Evolutionary conservation across 2,329 filamentous ascomycete genomes (phyloP), one percentile per base, ranked within the genome.

Genomic region (Colletotrichum spinosum): DNA sequence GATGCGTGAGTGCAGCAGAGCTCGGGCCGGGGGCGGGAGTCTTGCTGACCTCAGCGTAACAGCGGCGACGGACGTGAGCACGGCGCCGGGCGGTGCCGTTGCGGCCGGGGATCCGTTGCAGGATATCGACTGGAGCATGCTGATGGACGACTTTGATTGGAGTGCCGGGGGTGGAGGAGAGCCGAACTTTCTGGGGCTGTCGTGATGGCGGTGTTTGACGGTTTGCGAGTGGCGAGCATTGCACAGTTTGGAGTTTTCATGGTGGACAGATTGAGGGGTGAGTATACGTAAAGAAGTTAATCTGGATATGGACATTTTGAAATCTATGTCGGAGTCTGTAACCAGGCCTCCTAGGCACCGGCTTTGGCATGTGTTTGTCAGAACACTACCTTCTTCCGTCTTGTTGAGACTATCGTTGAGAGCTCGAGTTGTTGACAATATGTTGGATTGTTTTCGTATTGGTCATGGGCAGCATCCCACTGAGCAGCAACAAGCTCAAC

Each of bases 61-160:
- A 42, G 63, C 63, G 33, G 52, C 52, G 38, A 49, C 54, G 49
- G 48, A 65, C 34, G n/a, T 52, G 52, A 55, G 57, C 37, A n/a
- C 63, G 15, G 25, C 25, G 25, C 25, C 25, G 25, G 25, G 25
- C 25, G 39, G 37, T 35, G 41, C 55, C n/a, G 41, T 55, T 54
- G 42, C 60, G 57, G 33, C 50, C 52, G 62, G 54, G 13, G 79
- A 82, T 54, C 72, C 74, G 3, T 74, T 83, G 37, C 79, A 82
- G 55, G 78, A 82, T 49, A 77, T 84, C 45, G 83, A 85, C 71
- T 84, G 82, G 82, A 78, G 80, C 65, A 79, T 82, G 60, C 79
- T 84, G 38, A 80, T 84, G 76, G 80, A 83, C 60, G 83, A 84
- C 50, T 83, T 84, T 70, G 81, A 82, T 64, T 83, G 81, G 82